Base-by-base conservation (phyloP, 2,329 filamentous ascomycete species). In the Sclerotinia spermophila region DNA sequence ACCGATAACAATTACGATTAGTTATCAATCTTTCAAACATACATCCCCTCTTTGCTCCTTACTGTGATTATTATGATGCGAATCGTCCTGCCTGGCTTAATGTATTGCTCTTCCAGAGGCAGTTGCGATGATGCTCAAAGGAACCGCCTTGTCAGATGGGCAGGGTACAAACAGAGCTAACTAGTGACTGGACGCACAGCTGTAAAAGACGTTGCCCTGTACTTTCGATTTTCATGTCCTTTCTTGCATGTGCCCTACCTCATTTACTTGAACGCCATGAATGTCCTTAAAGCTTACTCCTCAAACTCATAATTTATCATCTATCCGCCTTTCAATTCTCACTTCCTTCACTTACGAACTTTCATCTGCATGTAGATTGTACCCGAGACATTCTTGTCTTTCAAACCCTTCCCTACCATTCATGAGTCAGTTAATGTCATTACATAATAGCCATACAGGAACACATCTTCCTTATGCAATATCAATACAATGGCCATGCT, bases 1-100 rank as follows among this genome's bases (percentile, higher is more conserved):
- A 62, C 38, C 67, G 66, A 72, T 72, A 73, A 74, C 60, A 70
- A 70, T 66, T 17, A 69, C 38, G 48, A 74, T 72, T 74, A 67
- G 74, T 70, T 40, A 70, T 70, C 59, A 68, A 76, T 72, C 68
- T 75, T 68, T 71, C 65, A 72, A 61, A 55, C 19, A 44, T 1
- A 3, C 3, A 45, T 33, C 10, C 5, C 30, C 11, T 1, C 24
- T 64, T 19, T 30, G 19, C 33, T 3, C 3, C 38, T 64, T 7
- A 21, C 5, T 27, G 44, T 42, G 67, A 62, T 27, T 24, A 17
- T 10, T 15, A 27, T 40, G 24, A 62, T 8, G 7, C 44, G 15
- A 8, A 3, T 17, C n/a, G 8, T 19, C 8, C 11, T n/a, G 24
- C 10, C 19, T 40, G 7, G 6, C 21, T 3, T 8, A 6, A 27